phyloP scores from a whole-genome alignment of 345 rosid species.

The Hibiscus mutabilis region DNA sequence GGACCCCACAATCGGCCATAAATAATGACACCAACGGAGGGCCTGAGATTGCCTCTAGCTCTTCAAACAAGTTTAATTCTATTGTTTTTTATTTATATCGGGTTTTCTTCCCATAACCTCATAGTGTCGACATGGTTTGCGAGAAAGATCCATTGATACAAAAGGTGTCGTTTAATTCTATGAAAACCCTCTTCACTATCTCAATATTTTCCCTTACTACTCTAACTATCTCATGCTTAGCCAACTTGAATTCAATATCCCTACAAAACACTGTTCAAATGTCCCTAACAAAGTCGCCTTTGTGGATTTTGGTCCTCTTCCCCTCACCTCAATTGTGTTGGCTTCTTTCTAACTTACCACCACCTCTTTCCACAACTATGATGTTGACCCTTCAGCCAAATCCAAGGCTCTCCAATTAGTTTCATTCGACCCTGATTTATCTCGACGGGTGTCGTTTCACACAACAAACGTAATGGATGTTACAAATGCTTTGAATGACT shows the following conservation, averaged over 20 bases:
- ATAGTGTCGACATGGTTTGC: conserved; percentile 86
- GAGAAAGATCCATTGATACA: conserved; percentile 49
- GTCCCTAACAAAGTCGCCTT: conserved; percentile 60
- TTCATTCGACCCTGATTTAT: conserved; percentile 53
- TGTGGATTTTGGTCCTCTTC: conserved; percentile 87
- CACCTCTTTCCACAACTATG: conserved; percentile 70
- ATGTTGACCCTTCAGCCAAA: conserved; percentile 62
- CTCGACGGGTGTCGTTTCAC: conserved; percentile 61
- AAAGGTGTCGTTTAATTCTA: conserved; percentile 48
- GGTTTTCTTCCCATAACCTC: conserved; percentile 16
- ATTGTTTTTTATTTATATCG: too few species aligned
- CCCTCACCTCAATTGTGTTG: conserved; percentile 69
- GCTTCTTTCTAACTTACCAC: conserved; percentile 56
- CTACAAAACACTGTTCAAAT: conserved; percentile 30
- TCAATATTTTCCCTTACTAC: conserved; percentile 69
- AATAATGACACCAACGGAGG: conserved; percentile 27
- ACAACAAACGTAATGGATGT: conserved; percentile 52
- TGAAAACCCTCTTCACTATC: conserved; percentile 68
- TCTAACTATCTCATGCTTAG: conserved; percentile 77
- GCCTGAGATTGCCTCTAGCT: conserved; percentile 12
- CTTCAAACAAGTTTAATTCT: background rate
- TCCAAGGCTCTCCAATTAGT: conserved; percentile 43
- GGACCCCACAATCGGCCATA: conserved; percentile 31
- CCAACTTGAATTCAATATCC: conserved; percentile 63
- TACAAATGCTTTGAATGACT: conserved; percentile 38